Conservation (phyloP, 2,329 filamentous ascomycete species). For the Cladosporium sp. region DNA sequence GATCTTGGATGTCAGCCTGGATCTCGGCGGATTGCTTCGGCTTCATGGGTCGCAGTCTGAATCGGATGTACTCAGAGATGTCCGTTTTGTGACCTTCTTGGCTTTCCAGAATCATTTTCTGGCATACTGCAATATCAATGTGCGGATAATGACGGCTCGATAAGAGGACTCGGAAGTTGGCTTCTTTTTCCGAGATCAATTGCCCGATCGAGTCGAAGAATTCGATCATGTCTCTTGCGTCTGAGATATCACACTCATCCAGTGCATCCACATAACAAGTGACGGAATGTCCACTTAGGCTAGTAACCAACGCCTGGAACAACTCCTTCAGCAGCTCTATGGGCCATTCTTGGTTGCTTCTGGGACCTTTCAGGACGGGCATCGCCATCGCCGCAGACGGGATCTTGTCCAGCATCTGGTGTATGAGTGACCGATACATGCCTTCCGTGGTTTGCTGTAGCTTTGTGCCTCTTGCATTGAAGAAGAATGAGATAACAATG, state of each 20-base stretch:
- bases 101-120: neutral
- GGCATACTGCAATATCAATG: neutral
- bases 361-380: conserved; percentile 28
- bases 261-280: conserved; percentile 41
- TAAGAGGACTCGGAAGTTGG: conserved; percentile 32
- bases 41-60: neutral
- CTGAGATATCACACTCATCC: conserved; percentile 36
- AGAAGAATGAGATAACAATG: conserved; percentile 42
- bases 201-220: conserved; percentile 32
- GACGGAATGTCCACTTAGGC: conserved; percentile 18
- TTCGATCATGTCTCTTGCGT: conserved; percentile 33
- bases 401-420: conserved; percentile 38
- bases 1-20: neutral
- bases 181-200: neutral
- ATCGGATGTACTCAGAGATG: neutral
- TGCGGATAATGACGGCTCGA: conserved; percentile 38
- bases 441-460: conserved; percentile 26
- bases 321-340: neutral
- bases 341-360: neutral
- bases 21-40: conserved; percentile 18
- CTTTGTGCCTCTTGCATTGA: conserved; percentile 39
- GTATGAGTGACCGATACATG: conserved; percentile 47
- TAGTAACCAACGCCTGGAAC: neutral
- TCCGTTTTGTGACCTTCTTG: neutral
- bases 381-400: conserved; percentile 24